Evolutionary conservation across 2,329 filamentous ascomycete species (phyloP).

Genomic region (Colletotrichum nymphaeae): DNA sequence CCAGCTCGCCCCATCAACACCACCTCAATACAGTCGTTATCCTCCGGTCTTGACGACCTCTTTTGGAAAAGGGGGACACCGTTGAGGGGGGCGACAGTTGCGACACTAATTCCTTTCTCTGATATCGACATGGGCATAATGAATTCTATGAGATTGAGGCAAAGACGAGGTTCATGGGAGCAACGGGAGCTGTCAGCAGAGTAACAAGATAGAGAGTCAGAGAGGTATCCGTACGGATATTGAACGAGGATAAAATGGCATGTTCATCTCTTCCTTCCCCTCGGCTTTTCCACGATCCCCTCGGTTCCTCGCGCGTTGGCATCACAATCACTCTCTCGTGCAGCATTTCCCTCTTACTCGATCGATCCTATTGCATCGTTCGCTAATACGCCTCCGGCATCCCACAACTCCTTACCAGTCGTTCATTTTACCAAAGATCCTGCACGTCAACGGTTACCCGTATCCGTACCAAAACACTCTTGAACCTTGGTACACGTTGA

Average conservation of each 20-base stretch:
- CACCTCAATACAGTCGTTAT: neutral
- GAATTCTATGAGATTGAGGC: constrained; percentile 1
- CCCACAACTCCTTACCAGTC: neutral
- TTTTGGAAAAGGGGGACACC: constrained; percentile 5
- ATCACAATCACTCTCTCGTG: constrained; percentile 6
- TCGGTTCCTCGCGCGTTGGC: constrained; percentile 5
- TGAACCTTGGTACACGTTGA: constrained; percentile 3
- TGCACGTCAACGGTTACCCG: neutral
- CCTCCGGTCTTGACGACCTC: constrained; percentile 4
- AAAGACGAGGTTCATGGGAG: constrained; percentile 5
- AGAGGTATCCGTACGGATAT: neutral
- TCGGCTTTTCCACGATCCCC: neutral
- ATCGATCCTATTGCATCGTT: neutral
- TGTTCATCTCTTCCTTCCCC: neutral
- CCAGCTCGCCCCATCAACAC: neutral
- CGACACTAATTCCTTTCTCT: neutral
- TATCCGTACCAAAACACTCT: neutral
- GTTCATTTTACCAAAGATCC: neutral
- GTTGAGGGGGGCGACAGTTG: neutral
- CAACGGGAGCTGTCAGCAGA: neutral
- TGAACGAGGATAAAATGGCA: constrained; percentile 16
- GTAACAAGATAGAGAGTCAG: neutral
- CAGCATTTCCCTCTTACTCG: neutral
- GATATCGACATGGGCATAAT: constrained; percentile 4
- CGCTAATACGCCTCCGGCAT: constrained; percentile 10